These are phyloP conservation scores for Schizosaccharomyces osmophilus DNA, from an alignment of 805 yeast genomes.

Conservation along the genomic window DNA sequence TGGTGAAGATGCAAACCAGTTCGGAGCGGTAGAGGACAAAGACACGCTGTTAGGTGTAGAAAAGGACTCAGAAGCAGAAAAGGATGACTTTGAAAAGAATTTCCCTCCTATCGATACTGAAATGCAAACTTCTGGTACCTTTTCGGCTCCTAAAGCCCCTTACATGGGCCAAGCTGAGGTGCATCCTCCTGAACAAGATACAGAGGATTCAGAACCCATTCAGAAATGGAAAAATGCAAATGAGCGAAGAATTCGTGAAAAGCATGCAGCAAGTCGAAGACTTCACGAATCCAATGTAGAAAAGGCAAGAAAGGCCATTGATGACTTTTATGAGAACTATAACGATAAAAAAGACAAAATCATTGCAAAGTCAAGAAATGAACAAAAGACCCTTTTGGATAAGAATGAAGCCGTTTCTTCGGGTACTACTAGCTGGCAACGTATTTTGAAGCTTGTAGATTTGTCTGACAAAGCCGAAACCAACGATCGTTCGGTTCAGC, in stretches of 20 bases:
- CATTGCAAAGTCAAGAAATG: slow-evolving; percentile 33
- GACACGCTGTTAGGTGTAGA: not conserved
- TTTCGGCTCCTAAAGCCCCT: slow-evolving; percentile 2
- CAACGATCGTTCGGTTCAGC: slow-evolving; percentile 35
- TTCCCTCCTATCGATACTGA: slow-evolving; percentile 1
- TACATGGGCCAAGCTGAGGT: slow-evolving; percentile 1
- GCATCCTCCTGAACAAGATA: not conserved
- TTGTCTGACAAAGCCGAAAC: slow-evolving; percentile 20
- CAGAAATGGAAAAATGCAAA: slow-evolving; percentile 64
- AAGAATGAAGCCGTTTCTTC: slow-evolving; percentile 37
- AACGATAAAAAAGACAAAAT: slow-evolving; percentile 57
- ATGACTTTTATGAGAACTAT: slow-evolving; percentile 79
- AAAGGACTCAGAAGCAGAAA: not conserved
- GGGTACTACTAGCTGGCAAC: slow-evolving; percentile 32
- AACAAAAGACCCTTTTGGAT: slow-evolving; percentile 44
- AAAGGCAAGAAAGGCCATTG: slow-evolving; percentile 61
- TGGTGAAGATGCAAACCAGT: slow-evolving; percentile 13
- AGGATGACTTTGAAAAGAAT: not conserved
- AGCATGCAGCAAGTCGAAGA: slow-evolving; percentile 46
- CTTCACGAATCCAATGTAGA: slow-evolving; percentile 42
- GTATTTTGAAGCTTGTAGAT: slow-evolving; percentile 28
- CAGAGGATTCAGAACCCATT: slow-evolving; percentile 31
- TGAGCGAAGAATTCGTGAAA: slow-evolving; percentile 49
- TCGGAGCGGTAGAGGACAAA: slow-evolving; percentile 5
- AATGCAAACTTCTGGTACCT: slow-evolving; percentile 1